Conservation (phyloP, 2,329 filamentous ascomycete species). For the Dactylonectria macrodidyma region DNA sequence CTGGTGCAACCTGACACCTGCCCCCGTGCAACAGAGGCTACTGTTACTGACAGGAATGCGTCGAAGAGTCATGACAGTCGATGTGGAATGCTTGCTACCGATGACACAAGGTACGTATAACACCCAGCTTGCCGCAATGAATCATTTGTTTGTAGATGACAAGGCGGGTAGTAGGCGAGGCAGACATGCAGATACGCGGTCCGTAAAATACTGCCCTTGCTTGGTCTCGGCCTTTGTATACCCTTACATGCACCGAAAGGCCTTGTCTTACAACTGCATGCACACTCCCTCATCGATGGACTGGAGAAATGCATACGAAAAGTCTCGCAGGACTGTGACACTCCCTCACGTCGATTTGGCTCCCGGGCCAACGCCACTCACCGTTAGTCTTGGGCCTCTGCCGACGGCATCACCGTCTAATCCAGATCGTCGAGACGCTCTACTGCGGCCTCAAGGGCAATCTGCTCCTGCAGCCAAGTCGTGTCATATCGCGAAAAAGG, state of each 20-base stretch:
- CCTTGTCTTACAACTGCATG: slow-evolving; percentile 33
- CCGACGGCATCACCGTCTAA: neutral
- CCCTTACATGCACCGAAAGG: slow-evolving; percentile 26
- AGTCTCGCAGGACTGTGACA: slow-evolving; percentile 7
- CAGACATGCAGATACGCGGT: slow-evolving; percentile 37
- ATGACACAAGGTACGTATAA: no score
- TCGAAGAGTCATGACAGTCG: neutral
- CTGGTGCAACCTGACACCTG: neutral
- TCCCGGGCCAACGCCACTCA: slow-evolving; percentile 1
- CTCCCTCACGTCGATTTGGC: neutral
- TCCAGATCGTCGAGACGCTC: neutral
- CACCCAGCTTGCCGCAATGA: neutral
- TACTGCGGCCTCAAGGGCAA: neutral
- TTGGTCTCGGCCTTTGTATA: slow-evolving; percentile 26
- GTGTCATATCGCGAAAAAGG: neutral
- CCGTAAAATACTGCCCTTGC: neutral
- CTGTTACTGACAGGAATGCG: neutral
- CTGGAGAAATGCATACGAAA: neutral
- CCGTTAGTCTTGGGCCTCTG: neutral
- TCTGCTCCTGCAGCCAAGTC: neutral
- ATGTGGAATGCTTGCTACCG: neutral
- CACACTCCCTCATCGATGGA: slow-evolving; percentile 1
- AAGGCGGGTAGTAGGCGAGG: neutral
- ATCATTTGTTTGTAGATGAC: neutral
- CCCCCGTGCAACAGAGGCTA: neutral